Conservation (phyloP, 768 basidiomycete species). For the Mrakia blollopis region DNA sequence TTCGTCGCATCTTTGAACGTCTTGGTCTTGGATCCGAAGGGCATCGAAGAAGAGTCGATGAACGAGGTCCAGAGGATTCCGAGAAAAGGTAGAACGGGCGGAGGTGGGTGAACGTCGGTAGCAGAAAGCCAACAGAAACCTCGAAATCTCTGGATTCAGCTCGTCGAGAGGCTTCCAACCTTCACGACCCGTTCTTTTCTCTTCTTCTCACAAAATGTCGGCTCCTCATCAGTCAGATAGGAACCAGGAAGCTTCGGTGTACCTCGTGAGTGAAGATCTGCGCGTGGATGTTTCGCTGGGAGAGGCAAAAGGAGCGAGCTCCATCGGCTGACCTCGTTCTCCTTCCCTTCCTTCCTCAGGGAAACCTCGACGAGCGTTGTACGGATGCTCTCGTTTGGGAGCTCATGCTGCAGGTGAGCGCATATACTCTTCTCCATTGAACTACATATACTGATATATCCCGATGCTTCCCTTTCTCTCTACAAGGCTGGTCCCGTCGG, state of each 20-base stretch:
- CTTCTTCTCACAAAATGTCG: neutral
- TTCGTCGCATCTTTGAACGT: conserved; percentile 18
- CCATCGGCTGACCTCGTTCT: neutral
- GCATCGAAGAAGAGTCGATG: neutral
- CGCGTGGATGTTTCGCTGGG: neutral
- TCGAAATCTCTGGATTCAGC: neutral
- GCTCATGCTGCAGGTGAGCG: conserved; percentile 62
- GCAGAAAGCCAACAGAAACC: too few relatives aligned
- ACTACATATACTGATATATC: too few relatives aligned
- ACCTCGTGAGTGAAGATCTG: conserved; percentile 54
- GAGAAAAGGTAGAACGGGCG: neutral
- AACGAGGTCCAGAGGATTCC: neutral
- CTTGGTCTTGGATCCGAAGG: neutral
- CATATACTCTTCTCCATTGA: neutral
- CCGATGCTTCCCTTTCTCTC: too few relatives aligned
- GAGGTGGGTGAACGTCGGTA: neutral
- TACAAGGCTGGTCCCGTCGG: conserved; percentile 89
- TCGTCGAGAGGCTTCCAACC: neutral
- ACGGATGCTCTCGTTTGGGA: conserved; percentile 95
- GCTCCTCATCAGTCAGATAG: conserved; percentile 51
- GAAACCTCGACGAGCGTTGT: conserved; percentile 93
- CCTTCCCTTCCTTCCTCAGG: conserved; percentile 51
- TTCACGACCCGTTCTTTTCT: neutral
- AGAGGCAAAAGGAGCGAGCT: too few relatives aligned
- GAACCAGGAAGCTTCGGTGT: conserved; percentile 87